A percentile compares a stretch with the other conserved stretches of the same genome.
Conservation (phyloP, 495 filamentous ascomycete species). For the Penicillium desertorum region DNA sequence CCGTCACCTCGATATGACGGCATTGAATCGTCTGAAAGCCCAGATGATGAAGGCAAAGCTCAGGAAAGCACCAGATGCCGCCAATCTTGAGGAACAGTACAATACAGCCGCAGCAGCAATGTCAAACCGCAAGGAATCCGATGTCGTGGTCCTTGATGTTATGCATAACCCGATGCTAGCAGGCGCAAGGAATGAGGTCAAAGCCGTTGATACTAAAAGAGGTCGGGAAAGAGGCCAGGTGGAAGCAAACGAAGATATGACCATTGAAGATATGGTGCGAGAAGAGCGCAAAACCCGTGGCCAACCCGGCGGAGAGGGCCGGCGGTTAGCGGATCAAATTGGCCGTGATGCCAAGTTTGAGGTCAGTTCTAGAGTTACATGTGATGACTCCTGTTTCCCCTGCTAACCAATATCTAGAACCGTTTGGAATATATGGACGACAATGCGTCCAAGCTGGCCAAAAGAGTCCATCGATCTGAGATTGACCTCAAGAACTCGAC, state of each 20-base stretch:
- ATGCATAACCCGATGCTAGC: slow-evolving; percentile 90
- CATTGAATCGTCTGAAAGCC: slow-evolving; percentile 85
- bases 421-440: slow-evolving; percentile 98
- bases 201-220: slow-evolving; percentile 69
- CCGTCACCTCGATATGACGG: slow-evolving; percentile 64
- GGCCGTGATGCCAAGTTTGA: slow-evolving; percentile 89
- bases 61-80: slow-evolving; percentile 66
- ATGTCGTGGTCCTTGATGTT: slow-evolving; percentile 75
- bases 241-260: slow-evolving; percentile 93
- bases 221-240: slow-evolving; percentile 78
- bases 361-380: slow-evolving; percentile 38
- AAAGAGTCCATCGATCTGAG: slow-evolving; percentile 82
- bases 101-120: slow-evolving; percentile 63
- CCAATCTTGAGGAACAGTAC: slow-evolving; percentile 81
- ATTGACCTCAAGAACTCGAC: slow-evolving; percentile 86
- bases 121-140: slow-evolving; percentile 58
- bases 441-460: slow-evolving; percentile 88
- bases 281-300: slow-evolving; percentile 84
- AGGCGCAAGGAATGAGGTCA: slow-evolving; percentile 69
- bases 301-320: slow-evolving; percentile 76
- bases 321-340: slow-evolving; percentile 83
- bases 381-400: neutral
- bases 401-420: slow-evolving; percentile 52
- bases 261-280: slow-evolving; percentile 89
- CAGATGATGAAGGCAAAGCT: slow-evolving; percentile 94